Base-by-base conservation (phyloP, 2,329 filamentous ascomycete species). In the Domatiomyces globalis region DNA sequence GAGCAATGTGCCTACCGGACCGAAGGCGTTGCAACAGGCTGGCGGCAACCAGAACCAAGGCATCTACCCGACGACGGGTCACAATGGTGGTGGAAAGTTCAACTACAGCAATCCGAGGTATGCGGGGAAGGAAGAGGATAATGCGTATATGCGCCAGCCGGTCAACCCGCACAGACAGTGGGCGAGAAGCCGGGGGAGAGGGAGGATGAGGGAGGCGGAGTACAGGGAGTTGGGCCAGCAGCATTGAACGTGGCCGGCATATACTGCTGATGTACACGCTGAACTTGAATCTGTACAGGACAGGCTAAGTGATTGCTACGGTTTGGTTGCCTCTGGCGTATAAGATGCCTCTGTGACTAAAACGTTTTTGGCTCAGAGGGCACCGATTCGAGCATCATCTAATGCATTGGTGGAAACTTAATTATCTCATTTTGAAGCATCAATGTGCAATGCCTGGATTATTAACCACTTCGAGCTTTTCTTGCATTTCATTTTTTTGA, bases 101-200 rank as follows among this genome's bases (percentile, higher is more conserved):
- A 70, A 75, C 10, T 80, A 80, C 58, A 78, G 2, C 29, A 33
- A 81, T 61, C 77, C 80, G 61, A 69, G 74, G 50, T 75, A 71
- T 20, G 64, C 70, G 36, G 75, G 76, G 1, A 81, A 77, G 53
- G 80, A 80, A 57, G 87, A 94, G 51, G 88, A 94, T 52, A 87
- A 88, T 54, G 86, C 92, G 5, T 98, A 98, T 69, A 94, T 96
- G 66, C 80, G 92, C 52, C 90, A 95, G 67, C 92, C 92, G 0
- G 86, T 96, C 56, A 98, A 98, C 65, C 90, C 89, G 2, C 86
- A 95, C 64, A 80, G 92, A 48, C 86, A 92, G 64, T 84, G 89
- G 67, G 87, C 88, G 63, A 79, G 85, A 61, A 83, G 87, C 61
- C 80, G 84, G 58, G 33, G 33, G 4, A 77, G 87, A 61, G 52